Percentiles rank a stretch among this genome's conserved stretches.
Evolutionary conservation across 23 red algal species (phyloP).

Genomic region (Gracilaria domingensis): DNA sequence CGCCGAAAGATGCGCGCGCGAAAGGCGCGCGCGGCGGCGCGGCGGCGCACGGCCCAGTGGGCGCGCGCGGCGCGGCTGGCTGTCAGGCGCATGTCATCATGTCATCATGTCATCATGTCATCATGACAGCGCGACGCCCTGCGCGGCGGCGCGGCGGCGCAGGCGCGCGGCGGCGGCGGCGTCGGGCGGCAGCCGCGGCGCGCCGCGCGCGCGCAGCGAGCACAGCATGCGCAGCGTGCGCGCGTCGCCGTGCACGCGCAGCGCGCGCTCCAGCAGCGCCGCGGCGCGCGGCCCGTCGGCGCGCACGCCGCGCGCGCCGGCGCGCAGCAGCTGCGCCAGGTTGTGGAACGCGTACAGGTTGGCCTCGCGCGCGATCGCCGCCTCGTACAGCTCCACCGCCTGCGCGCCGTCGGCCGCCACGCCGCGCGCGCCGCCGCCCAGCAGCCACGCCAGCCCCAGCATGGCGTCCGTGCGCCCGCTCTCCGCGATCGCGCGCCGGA

Average conservation of each 20-base stretch:
- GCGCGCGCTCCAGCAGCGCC: neutral
- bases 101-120: too few species aligned
- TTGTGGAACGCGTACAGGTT: too few species aligned
- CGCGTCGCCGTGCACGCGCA: neutral
- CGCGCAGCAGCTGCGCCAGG: too few species aligned
- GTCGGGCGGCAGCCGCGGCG: neutral
- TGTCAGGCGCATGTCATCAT: too few species aligned
- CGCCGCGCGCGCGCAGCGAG: neutral
- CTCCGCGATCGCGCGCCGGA: neutral
- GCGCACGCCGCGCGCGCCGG: too few species aligned
- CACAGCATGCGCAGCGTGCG: neutral
- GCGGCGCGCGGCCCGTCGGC: too few species aligned
- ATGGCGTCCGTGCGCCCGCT: slow-evolving; percentile 29
- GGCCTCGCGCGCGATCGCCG: too few species aligned
- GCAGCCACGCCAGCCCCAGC: slow-evolving; percentile 11
- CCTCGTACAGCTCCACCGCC: neutral
- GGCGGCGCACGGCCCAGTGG: neutral
- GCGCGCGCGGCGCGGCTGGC: neutral
- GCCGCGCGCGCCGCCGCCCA: neutral
- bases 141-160: neutral
- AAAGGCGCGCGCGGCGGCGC: neutral
- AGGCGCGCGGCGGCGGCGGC: neutral
- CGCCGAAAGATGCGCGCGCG: neutral
- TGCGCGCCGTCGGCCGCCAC: neutral
- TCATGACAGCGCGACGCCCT: too few species aligned